phyloP scores from a whole-genome alignment of 768 basidiomycete genomes.

The Russula ochroleuca region DNA sequence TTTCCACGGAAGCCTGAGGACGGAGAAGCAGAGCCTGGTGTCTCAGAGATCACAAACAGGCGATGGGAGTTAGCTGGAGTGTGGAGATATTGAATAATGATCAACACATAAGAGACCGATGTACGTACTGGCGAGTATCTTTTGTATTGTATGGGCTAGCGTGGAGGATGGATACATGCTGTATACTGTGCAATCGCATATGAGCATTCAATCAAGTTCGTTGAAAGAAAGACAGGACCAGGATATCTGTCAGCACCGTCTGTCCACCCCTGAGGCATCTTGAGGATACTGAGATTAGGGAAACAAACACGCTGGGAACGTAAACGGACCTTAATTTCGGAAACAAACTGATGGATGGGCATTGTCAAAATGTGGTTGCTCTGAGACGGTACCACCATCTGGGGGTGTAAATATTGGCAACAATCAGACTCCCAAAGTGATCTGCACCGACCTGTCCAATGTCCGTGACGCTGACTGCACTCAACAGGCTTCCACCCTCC shows the following conservation, averaged over 20 bases:
- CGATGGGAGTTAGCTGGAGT: constrained; percentile 71
- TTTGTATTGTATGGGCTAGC: constrained; percentile 69
- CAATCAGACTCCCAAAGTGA: background rate
- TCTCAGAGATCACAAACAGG: constrained; percentile 70
- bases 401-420: background rate
- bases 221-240: constrained; percentile 38
- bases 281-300: background rate
- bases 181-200: constrained; percentile 49
- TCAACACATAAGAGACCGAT: background rate
- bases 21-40: constrained; percentile 47
- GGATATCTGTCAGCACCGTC: constrained; percentile 80
- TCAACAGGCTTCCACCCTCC: constrained; percentile 55
- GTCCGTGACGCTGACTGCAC: constrained; percentile 80
- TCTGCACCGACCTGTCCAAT: constrained; percentile 56
- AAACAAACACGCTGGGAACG: background rate
- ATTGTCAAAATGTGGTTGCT: constrained; percentile 71
- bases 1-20: constrained; percentile 44
- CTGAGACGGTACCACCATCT: constrained; percentile 77
- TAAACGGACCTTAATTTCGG: constrained; percentile 59
- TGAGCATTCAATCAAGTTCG: background rate
- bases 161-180: constrained; percentile 63
- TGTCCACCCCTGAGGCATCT: constrained; percentile 58
- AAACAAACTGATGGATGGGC: constrained; percentile 64
- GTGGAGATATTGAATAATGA: background rate
- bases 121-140: constrained; percentile 75